These are phyloP conservation scores for Candida sojae DNA, from an alignment of 1,139 yeast species.

Conservation along the genomic window DNA sequence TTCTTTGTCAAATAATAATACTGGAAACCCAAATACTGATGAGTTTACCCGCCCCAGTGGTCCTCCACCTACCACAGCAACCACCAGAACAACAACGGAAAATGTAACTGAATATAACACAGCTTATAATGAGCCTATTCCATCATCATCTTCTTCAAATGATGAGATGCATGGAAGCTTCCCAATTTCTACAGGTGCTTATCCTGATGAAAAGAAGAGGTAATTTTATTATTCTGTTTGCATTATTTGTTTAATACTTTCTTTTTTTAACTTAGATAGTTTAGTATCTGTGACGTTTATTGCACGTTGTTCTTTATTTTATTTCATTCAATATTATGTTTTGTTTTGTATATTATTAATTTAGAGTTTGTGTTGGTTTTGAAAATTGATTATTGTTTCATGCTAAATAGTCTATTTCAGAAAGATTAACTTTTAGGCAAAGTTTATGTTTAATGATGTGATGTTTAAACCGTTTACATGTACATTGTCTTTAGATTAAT, in stretches of 20 bases:
- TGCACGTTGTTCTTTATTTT: not conserved
- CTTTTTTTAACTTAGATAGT: not conserved
- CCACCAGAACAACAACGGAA: not conserved
- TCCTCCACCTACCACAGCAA: constrained; percentile 3
- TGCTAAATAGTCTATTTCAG: no score
- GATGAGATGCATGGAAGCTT: not conserved
- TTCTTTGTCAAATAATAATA: not conserved
- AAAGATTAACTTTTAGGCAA: no score
- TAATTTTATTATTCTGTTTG: not conserved
- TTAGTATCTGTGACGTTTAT: no score
- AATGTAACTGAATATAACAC: not conserved
- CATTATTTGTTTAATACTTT: not conserved
- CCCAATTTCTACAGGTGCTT: not conserved
- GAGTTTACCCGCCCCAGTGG: not conserved
- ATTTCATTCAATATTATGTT: not conserved
- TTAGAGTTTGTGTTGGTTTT: no score
- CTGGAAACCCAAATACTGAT: not conserved
- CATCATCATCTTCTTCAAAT: not conserved
- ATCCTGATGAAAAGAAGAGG: not conserved
- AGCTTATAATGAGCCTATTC: not conserved
- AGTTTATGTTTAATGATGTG: no score
- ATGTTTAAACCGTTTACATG: no score
- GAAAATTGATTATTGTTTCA: no score
- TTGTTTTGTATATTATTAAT: not conserved
- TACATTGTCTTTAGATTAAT: no score